Percentiles rank a stretch among this genome's conserved stretches.
Evolutionary conservation across 192 early-diverging fungal genomes (phyloP).

Genomic region (Linnemannia exigua): DNA sequence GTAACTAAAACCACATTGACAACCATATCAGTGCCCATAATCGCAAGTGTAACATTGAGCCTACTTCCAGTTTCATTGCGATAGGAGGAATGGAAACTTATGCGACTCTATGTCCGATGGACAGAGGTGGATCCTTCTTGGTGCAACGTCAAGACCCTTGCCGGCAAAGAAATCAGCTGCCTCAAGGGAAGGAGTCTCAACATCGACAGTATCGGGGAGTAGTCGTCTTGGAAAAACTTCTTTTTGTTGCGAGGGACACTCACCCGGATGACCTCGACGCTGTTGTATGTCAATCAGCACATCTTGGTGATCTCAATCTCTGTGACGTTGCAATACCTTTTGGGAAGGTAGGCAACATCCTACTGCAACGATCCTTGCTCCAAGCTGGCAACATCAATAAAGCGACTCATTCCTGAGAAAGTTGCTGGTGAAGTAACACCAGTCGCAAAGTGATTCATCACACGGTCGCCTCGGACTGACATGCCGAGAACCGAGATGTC

Average conservation of each 20-base stretch:
- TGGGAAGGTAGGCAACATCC: constrained; percentile 81
- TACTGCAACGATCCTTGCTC: constrained; percentile 74
- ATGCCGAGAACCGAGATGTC: constrained; percentile 80
- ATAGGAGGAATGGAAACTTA: constrained; percentile 13
- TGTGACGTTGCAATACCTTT: constrained; percentile 72
- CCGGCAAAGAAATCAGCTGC: constrained; percentile 73
- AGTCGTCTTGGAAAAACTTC: constrained; percentile 94
- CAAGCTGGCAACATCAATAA: constrained; percentile 71
- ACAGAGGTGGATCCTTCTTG: constrained; percentile 22
- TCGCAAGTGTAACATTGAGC: no score
- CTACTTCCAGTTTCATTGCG: no score
- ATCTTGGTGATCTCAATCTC: constrained; percentile 79
- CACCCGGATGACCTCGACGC: constrained; percentile 81
- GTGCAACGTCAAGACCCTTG: neutral
- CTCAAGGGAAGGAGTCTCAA: constrained; percentile 62
- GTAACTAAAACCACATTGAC: constrained; percentile 16
- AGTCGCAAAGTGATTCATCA: constrained; percentile 82
- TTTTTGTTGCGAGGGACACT: constrained; percentile 83
- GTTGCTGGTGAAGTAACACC: constrained; percentile 43
- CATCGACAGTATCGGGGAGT: constrained; percentile 76
- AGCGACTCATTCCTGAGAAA: constrained; percentile 18
- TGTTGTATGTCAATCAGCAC: constrained; percentile 75
- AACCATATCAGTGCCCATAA: neutral
- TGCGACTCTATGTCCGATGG: constrained; percentile 41
- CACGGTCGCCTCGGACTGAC: constrained; percentile 82